Evolutionary conservation across 2,329 filamentous ascomycete species (phyloP), one percentile per base, ranked within the genome.

Genomic region (Boeremia lycopersici): DNA sequence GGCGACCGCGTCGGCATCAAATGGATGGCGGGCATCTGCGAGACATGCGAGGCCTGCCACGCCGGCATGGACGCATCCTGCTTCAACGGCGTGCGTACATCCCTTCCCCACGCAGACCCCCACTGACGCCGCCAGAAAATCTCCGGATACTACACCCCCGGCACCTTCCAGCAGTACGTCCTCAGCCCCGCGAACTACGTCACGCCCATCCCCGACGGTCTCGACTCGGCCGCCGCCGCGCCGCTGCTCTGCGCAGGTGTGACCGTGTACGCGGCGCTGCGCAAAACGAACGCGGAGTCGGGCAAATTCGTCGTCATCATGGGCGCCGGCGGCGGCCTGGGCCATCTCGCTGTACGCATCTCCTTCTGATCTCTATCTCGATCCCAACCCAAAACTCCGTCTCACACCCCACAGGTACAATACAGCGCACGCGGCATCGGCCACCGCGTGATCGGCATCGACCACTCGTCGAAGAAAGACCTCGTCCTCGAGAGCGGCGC

Each of bases 111-210:
- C 12, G 10, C 12, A 33, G 15, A 12, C 17, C 9, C 17, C 15
- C 8, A 15, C n/a, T 48, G 33, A 39, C 13, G 6, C 11, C 17
- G 8, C n/a, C 25, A 75, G 70, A 75, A 76, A 74, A 64, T 89
- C 43, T 86, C 82, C 0, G 87, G 87, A 5, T 89, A 89, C 74
- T 88, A 85, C 69, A 85, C 82, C 0, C 87, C 87, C 0, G 87
- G 87, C 33, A 90, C 87, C n/a, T 90, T 89, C 69, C 87, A 89
- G 69, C 86, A 89, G 74, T 90, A 89, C 65, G 82, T 82, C 15
- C 68, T 88, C 13, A 82, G 81, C 0, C 84, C 85, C 9, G 86
- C 86, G 3, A 82, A 83, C 73, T 89, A 90, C 69, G 87, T 89
- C 2, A 89, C 87, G 0, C 86, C 86, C 2, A 89, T 90, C 61